Conservation (phyloP, 768 basidiomycete genomes). For the Pisolithus albus region DNA sequence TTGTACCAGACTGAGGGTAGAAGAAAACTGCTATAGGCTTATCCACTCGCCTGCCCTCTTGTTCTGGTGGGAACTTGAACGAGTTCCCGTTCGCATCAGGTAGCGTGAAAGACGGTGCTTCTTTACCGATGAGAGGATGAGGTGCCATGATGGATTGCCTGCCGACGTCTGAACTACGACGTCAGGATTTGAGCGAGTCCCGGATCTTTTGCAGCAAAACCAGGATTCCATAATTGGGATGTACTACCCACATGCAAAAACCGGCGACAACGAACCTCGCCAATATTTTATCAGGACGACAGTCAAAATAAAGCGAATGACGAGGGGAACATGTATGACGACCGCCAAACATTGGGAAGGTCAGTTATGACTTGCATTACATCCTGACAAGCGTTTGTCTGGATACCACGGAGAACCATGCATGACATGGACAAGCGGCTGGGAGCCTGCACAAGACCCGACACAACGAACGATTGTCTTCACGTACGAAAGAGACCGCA, state of each 20-base stretch:
- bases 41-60: conserved; percentile 28
- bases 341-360: no score
- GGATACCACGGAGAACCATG: conserved; percentile 4
- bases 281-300: no score
- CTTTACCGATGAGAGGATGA: conserved; percentile 52
- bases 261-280: no score
- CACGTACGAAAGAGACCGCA: neutral
- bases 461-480: neutral
- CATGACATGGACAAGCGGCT: neutral
- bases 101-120: conserved; percentile 61
- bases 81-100: conserved; percentile 55
- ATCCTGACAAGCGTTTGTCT: neutral
- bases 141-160: conserved; percentile 31
- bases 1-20: conserved; percentile 62
- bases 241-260: no score
- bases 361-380: no score
- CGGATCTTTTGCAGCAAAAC: no score
- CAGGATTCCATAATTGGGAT: no score
- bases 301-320: no score
- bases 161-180: no score
- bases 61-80: conserved; percentile 55
- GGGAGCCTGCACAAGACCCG: no score
- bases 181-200: no score
- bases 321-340: no score
- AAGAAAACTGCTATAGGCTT: conserved; percentile 72